Conservation (phyloP, 192 early-diverging fungal genomes). For the Umbelopsis sp. region DNA sequence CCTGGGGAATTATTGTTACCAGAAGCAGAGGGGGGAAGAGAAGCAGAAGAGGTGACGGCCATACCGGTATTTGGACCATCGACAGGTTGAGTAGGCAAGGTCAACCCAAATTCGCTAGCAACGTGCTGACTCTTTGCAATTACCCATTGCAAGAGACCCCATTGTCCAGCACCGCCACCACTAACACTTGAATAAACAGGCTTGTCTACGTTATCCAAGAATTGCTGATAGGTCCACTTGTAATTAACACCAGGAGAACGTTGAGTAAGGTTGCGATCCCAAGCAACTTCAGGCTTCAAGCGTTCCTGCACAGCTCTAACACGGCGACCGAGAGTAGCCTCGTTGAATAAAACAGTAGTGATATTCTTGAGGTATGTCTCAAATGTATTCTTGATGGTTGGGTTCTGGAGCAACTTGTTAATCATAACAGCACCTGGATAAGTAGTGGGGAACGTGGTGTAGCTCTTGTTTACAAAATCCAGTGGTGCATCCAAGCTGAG, state of each 20-base stretch:
- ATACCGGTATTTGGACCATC: constrained; percentile 1
- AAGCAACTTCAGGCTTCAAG: constrained; percentile 42
- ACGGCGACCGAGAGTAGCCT: constrained; percentile 42
- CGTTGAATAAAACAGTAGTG: constrained; percentile 47
- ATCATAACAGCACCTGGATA: constrained; percentile 44
- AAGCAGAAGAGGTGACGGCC: background rate
- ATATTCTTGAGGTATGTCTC: constrained; percentile 46
- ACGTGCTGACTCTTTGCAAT: constrained; percentile 36
- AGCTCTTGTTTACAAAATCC: constrained; percentile 32
- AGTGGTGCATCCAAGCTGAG: constrained; percentile 34
- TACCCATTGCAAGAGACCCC: constrained; percentile 50
- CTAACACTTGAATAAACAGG: constrained; percentile 23
- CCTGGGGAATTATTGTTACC: background rate
- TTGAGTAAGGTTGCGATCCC: constrained; percentile 49
- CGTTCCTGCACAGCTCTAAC: constrained; percentile 42
- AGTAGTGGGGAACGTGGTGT: constrained; percentile 33
- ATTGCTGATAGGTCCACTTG: constrained; percentile 41
- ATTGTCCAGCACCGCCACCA: constrained; percentile 37
- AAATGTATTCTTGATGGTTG: constrained; percentile 31
- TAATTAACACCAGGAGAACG: constrained; percentile 47
- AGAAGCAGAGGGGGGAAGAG: background rate
- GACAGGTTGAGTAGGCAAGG: constrained; percentile 26
- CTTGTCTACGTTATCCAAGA: constrained; percentile 31
- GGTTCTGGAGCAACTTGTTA: constrained; percentile 46
- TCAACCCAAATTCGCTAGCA: constrained; percentile 32